These are phyloP conservation scores for Boletus fagicola DNA, from an alignment of 768 basidiomycete genomes.

Conservation along the genomic window DNA sequence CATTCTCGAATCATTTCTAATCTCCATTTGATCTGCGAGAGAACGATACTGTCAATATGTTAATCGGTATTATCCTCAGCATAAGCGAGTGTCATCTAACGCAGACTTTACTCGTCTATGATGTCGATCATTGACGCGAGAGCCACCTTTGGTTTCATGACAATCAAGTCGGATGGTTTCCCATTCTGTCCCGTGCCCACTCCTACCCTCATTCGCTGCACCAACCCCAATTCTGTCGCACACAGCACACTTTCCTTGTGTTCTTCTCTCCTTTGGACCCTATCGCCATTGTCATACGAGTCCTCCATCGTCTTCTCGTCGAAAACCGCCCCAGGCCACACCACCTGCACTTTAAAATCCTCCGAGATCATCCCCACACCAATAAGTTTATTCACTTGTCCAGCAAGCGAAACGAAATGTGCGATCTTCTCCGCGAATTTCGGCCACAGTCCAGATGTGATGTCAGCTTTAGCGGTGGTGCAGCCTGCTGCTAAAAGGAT, in stretches of 20 bases:
- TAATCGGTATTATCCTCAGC: too few relatives aligned
- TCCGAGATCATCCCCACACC: conserved; percentile 25
- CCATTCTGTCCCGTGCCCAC: conserved; percentile 7
- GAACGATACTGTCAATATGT: too few relatives aligned
- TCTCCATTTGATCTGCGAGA: too few relatives aligned
- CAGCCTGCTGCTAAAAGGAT: conserved; percentile 30
- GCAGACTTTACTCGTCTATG: conserved; percentile 10
- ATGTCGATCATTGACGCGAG: conserved; percentile 29
- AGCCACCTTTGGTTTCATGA: conserved; percentile 36
- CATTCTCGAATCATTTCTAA: too few relatives aligned
- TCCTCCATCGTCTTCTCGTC: conserved; percentile 24
- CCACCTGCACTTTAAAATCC: conserved; percentile 25
- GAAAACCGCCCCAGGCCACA: conserved; percentile 12
- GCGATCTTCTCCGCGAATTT: conserved; percentile 42
- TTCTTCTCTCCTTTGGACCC: neutral
- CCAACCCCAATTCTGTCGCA: conserved; percentile 35
- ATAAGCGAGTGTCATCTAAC: too few relatives aligned
- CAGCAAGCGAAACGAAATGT: conserved; percentile 43
- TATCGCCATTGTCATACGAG: conserved; percentile 22
- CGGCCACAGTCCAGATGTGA: conserved; percentile 39
- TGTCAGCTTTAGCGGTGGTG: conserved; percentile 11
- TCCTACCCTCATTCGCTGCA: conserved; percentile 21
- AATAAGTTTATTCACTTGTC: conserved; percentile 40
- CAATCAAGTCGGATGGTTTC: conserved; percentile 18
- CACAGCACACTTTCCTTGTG: conserved; percentile 24